phyloP scores from a whole-genome alignment of 2,329 filamentous ascomycete genomes.

The Microcyclosporella mali region DNA sequence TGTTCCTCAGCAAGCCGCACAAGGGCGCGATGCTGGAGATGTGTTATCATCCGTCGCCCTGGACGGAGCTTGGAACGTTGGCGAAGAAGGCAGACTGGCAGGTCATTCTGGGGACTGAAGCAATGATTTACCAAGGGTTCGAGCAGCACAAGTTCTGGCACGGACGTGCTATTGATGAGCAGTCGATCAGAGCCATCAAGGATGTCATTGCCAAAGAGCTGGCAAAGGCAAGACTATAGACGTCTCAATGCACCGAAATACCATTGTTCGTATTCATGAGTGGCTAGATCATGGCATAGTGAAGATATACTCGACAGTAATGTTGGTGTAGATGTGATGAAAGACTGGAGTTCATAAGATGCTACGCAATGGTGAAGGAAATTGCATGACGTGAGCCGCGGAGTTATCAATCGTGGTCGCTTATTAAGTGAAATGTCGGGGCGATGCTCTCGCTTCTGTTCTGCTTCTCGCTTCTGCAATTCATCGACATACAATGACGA shows the following conservation, averaged over 20 bases:
- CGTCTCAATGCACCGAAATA: neutral
- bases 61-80: conserved; percentile 59
- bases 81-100: conserved; percentile 61
- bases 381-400: too few relatives aligned
- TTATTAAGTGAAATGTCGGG: too few relatives aligned
- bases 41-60: conserved; percentile 72
- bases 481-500: too few relatives aligned
- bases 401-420: too few relatives aligned
- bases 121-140: conserved; percentile 69
- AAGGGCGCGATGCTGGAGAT: conserved; percentile 72
- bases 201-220: conserved; percentile 40
- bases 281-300: too few relatives aligned
- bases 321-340: too few relatives aligned
- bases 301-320: too few relatives aligned
- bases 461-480: too few relatives aligned
- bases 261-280: too few relatives aligned
- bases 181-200: conserved; percentile 57
- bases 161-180: conserved; percentile 45
- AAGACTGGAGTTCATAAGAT: too few relatives aligned
- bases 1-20: conserved; percentile 43
- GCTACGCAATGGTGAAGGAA: too few relatives aligned
- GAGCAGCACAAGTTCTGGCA: conserved; percentile 61
- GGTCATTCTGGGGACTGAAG: conserved; percentile 69
- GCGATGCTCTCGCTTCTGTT: too few relatives aligned
- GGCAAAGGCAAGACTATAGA: conserved; percentile 17